A percentile compares a stretch with the other conserved stretches of the same genome.
phyloP scores from a whole-genome alignment of 1,284 basidiomycete species.

The Sanguinoderma infundibulare region DNA sequence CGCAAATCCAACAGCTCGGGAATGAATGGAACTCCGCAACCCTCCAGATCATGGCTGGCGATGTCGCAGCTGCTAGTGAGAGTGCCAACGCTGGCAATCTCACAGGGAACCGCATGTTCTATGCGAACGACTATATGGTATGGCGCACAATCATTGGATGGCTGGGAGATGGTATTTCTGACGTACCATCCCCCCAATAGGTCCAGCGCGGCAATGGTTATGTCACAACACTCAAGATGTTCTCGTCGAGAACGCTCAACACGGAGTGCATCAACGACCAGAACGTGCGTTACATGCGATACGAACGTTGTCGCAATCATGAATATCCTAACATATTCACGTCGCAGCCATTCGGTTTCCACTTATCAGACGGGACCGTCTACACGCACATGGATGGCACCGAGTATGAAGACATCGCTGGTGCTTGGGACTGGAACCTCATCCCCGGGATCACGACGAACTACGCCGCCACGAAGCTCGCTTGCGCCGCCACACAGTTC shows the following conservation, averaged over 20 bases:
- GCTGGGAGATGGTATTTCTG: not conserved
- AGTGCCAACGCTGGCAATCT: slow-evolving; percentile 65
- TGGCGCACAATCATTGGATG: not conserved
- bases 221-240: slow-evolving; percentile 68
- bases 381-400: slow-evolving; percentile 67
- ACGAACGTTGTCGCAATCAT: too few species aligned
- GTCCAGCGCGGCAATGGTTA: slow-evolving; percentile 64
- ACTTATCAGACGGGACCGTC: slow-evolving; percentile 65
- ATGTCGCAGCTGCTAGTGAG: slow-evolving; percentile 40
- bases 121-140: slow-evolving; percentile 72
- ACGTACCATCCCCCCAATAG: slow-evolving; percentile 32
- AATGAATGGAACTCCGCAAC: slow-evolving; percentile 50
- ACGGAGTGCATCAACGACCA: slow-evolving; percentile 69
- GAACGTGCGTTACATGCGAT: slow-evolving; percentile 44
- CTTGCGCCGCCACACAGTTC: slow-evolving; percentile 44
- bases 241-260: slow-evolving; percentile 62
- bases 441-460: slow-evolving; percentile 72
- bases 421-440: slow-evolving; percentile 72
- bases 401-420: slow-evolving; percentile 73
- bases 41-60: slow-evolving; percentile 46
- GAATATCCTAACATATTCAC: not conserved
- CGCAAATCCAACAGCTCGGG: slow-evolving; percentile 55
- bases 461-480: slow-evolving; percentile 56
- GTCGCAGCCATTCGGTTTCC: slow-evolving; percentile 61
- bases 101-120: slow-evolving; percentile 68